Base-by-base conservation (phyloP, 1,139 yeast species). In the Saccharomyces pastorianus region DNA sequence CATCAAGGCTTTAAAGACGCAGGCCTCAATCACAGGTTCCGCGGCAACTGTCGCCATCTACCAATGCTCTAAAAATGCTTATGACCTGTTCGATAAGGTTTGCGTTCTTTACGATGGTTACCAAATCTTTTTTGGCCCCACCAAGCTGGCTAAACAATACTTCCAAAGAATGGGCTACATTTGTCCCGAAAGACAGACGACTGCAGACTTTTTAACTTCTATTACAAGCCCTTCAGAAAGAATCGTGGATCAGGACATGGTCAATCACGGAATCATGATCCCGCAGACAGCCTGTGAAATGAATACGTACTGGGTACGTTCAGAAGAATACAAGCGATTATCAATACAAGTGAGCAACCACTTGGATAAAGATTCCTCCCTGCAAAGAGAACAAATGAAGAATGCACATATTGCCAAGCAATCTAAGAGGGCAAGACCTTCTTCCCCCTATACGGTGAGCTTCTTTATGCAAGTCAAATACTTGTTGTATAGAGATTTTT, bases 41-140 rank as follows among this genome's bases (percentile, higher is more conserved):
- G 77, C 91, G 25, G 82, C 89, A 1, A 72, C 85, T 51, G 85
- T 88, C 58, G 89, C 95, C 28, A 83, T 87, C 55, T 88, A 88
- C 69, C 95, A 88, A 73, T 88, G 90, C 61, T 83, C 88, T 46
- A 88, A 85, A 72, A 85, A 81, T 65, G 85, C 86, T 3, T 76
- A 76, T 59, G 74, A 75, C 55, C 66, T 70, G 42, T 76, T 76
- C 59, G 79, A 76, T 61, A 76, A 75, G 55, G 79, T 75, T 6
- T 70, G 75, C 11, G 73, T 76, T 11, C 66, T 76, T 51, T 76
- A 76, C 57, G 66, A 68, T 49, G 81, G 81, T 23, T 66, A 69
- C 52, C 79, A 76, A 63, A 65, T 77, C 26, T 77, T 67, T 57
- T 76, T 66, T 56, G 80, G 81, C 7, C 72, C 74, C 7, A 65